phyloP scores from a whole-genome alignment of 2,329 filamentous ascomycete genomes.

The Sarocladium kiliense region DNA sequence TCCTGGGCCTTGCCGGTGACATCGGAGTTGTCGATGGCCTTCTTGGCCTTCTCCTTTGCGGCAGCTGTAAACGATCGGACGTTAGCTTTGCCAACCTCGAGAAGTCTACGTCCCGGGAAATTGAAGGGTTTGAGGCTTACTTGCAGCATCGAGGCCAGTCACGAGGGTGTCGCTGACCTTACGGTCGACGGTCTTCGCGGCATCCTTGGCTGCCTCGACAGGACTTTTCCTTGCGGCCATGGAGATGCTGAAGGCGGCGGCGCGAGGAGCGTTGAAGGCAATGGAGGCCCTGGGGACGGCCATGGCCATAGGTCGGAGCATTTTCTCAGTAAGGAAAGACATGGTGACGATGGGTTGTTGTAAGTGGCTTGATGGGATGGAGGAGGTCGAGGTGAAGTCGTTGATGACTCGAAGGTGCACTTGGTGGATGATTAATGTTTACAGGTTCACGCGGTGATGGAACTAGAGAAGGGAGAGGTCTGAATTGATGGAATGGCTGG shows the following conservation, averaged over 20 bases:
- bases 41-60: constrained; percentile 27
- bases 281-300: constrained; percentile 31
- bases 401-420: not conserved
- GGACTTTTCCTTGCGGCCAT: constrained; percentile 40
- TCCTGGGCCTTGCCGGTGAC: constrained; percentile 32
- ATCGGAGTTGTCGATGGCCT: constrained; percentile 30
- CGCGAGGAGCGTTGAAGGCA: constrained; percentile 31
- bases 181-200: constrained; percentile 53
- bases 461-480: not conserved
- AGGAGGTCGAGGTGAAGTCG: not conserved
- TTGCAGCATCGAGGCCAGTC: constrained; percentile 52
- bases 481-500: not conserved
- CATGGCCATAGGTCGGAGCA: constrained; percentile 37
- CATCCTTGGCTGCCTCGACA: constrained; percentile 53
- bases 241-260: constrained; percentile 42
- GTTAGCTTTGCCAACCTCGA: too few species aligned
- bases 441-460: not conserved
- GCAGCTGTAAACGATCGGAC: constrained; percentile 11
- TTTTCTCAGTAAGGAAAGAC: constrained; percentile 47
- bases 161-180: constrained; percentile 53
- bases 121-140: constrained; percentile 38
- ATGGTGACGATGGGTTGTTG: constrained; percentile 27
- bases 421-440: not conserved
- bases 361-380: not conserved
- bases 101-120: too few species aligned